These are phyloP conservation scores for Leptomonas pyrrhocoris DNA, from an alignment of 208 protist genomes.

Conservation along the genomic window DNA sequence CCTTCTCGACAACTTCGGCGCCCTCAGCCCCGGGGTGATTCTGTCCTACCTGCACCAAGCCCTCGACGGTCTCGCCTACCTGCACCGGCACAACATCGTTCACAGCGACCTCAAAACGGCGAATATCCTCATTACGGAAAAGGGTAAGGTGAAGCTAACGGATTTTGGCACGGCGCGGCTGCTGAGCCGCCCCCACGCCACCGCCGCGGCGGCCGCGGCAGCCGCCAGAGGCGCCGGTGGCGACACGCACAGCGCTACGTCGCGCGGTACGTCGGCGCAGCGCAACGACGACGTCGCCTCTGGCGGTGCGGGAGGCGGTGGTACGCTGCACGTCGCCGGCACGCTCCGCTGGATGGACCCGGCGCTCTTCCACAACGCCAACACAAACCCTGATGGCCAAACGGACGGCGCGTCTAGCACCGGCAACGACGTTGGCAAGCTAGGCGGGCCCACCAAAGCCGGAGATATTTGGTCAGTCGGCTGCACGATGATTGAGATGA, in stretches of 20 bases:
- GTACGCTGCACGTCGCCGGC: conserved; percentile 70
- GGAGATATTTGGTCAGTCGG: conserved; percentile 92
- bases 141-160: conserved; percentile 84
- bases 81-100: conserved; percentile 89
- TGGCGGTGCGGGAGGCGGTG: conserved; percentile 25
- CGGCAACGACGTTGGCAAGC: neutral
- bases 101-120: conserved; percentile 92
- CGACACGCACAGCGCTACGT: conserved; percentile 13
- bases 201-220: conserved; percentile 20
- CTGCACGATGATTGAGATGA: conserved; percentile 92
- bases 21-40: conserved; percentile 81
- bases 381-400: conserved; percentile 5
- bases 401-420: neutral
- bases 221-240: conserved; percentile 5
- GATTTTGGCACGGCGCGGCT: conserved; percentile 91
- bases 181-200: conserved; percentile 55
- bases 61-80: conserved; percentile 83
- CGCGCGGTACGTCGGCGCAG: conserved; percentile 18
- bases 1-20: conserved; percentile 90
- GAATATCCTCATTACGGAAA: conserved; percentile 92
- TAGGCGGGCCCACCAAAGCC: conserved; percentile 69
- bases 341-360: conserved; percentile 92
- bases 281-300: conserved; percentile 28
- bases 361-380: conserved; percentile 58
- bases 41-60: conserved; percentile 83